Conservation (phyloP, 768 basidiomycete genomes). For the Trametes villosa region DNA sequence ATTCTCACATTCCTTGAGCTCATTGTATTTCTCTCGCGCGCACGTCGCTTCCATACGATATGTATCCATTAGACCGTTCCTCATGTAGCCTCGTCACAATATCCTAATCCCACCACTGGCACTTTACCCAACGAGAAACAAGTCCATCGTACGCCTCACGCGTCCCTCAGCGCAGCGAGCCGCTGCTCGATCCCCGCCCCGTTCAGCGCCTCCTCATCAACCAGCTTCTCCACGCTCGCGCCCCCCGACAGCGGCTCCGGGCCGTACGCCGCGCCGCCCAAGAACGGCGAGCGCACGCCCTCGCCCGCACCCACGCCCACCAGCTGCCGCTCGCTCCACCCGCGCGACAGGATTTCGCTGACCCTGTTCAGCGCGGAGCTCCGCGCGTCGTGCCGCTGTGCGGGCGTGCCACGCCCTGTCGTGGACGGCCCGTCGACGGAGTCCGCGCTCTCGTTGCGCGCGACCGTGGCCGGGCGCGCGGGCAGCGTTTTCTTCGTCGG, state of each 20-base stretch:
- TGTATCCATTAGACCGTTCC: too few species aligned
- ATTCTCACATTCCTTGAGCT: too few species aligned
- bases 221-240: constrained; percentile 1
- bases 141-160: neutral
- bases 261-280: constrained; percentile 2
- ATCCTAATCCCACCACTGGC: too few species aligned
- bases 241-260: neutral
- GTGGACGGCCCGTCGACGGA: constrained; percentile 8
- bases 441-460: constrained; percentile 4
- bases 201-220: constrained; percentile 12
- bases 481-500: neutral
- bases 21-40: too few species aligned
- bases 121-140: neutral
- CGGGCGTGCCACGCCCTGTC: constrained; percentile 25
- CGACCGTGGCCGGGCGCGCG: neutral
- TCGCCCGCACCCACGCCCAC: neutral
- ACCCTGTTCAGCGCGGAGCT: constrained; percentile 34
- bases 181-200: constrained; percentile 25
- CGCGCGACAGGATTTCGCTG: constrained; percentile 34
- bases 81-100: too few species aligned
- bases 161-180: constrained; percentile 9
- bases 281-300: neutral
- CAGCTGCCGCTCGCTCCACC: constrained; percentile 32
- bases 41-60: too few species aligned
- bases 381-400: constrained; percentile 34